Conservation (phyloP, 495 filamentous ascomycete genomes). For the Neurospora sublineolata region DNA sequence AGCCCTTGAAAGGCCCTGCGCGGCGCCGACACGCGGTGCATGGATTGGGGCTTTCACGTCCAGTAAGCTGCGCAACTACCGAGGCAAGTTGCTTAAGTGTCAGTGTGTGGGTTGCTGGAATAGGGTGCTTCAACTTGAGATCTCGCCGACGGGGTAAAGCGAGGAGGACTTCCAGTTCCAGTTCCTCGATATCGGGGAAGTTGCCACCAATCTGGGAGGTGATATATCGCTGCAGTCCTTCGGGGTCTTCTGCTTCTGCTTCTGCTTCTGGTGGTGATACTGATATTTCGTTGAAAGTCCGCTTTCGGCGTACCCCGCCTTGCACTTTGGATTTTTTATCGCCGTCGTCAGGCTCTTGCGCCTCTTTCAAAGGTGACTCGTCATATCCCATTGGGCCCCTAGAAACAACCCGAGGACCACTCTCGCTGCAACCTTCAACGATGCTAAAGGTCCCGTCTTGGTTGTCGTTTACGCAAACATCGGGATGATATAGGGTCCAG, state of each 20-base stretch:
- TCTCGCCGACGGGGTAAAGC: neutral
- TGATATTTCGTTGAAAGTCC: neutral
- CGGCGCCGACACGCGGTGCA: constrained; percentile 8
- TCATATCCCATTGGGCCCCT: neutral
- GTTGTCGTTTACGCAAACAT: constrained; percentile 4
- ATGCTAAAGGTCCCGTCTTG: constrained; percentile 4
- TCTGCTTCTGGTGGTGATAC: neutral
- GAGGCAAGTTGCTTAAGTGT: neutral
- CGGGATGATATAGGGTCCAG: neutral
- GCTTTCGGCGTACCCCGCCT: neutral
- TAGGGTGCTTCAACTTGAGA: neutral
- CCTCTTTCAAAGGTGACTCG: neutral
- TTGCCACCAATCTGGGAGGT: neutral
- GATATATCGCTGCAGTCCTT: neutral
- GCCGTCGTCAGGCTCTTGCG: neutral
- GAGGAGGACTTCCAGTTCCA: neutral
- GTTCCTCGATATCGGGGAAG: neutral
- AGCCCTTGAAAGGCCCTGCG: constrained; percentile 1
- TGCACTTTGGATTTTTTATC: neutral
- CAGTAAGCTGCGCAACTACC: constrained; percentile 3
- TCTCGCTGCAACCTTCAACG: neutral
- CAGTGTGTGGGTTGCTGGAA: neutral
- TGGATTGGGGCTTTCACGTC: neutral
- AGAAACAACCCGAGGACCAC: neutral
- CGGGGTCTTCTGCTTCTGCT: neutral